phyloP scores from a whole-genome alignment of 2,329 filamentous ascomycete species.

The Ascochyta fabae region DNA sequence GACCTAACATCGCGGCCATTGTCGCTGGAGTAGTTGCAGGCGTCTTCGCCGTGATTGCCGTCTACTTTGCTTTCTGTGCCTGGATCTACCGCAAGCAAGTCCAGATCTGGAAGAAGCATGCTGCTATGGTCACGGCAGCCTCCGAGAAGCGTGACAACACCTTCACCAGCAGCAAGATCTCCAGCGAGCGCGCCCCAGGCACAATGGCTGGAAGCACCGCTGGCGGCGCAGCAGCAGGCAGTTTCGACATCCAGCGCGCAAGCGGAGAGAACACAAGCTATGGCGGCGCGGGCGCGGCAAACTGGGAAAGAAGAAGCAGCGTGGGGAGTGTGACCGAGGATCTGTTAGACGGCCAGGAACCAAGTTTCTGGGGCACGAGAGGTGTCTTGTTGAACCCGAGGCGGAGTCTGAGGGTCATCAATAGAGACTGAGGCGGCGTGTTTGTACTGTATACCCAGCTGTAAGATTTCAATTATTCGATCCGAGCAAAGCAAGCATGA shows the following conservation, averaged over 20 bases:
- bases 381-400: constrained; percentile 70
- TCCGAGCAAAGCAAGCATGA: background rate
- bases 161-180: constrained; percentile 34
- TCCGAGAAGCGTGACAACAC: constrained; percentile 50
- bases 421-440: constrained; percentile 54
- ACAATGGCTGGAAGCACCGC: constrained; percentile 24
- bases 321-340: constrained; percentile 62
- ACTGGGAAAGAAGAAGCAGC: constrained; percentile 48
- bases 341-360: constrained; percentile 67
- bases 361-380: constrained; percentile 69
- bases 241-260: constrained; percentile 26
- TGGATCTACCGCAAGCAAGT: constrained; percentile 78
- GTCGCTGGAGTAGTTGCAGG: constrained; percentile 68
- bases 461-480: background rate
- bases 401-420: constrained; percentile 72
- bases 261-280: constrained; percentile 25
- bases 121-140: constrained; percentile 66
- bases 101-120: constrained; percentile 71
- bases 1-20: constrained; percentile 61
- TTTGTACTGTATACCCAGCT: constrained; percentile 5
- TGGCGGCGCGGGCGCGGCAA: constrained; percentile 29
- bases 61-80: constrained; percentile 73
- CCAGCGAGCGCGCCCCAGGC: constrained; percentile 29
- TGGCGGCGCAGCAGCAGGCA: constrained; percentile 26
- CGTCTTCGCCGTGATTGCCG: constrained; percentile 65